Conservation (phyloP, 352 stramenopile species). For the Phytophthora sansomeana region DNA sequence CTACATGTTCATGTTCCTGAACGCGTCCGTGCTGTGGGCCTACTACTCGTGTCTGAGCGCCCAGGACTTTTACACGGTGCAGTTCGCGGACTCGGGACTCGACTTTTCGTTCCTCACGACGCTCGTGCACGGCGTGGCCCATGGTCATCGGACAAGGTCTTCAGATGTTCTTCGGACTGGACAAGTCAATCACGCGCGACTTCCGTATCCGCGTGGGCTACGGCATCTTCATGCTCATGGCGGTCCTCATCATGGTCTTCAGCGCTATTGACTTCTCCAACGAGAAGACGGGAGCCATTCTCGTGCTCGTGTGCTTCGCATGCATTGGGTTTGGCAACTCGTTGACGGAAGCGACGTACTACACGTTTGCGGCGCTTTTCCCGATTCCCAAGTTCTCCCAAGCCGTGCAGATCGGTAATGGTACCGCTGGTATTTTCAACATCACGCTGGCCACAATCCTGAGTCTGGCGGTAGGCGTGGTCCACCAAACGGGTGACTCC, state of each 20-base stretch:
- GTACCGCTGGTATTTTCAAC: slow-evolving; percentile 57
- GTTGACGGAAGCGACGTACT: slow-evolving; percentile 57
- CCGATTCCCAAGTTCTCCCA: slow-evolving; percentile 76
- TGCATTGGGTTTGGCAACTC: slow-evolving; percentile 55
- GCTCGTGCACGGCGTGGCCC: slow-evolving; percentile 52
- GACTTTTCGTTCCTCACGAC: slow-evolving; percentile 69
- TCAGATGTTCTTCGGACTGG: slow-evolving; percentile 54
- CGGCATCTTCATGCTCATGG: slow-evolving; percentile 50
- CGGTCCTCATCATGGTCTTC: slow-evolving; percentile 62
- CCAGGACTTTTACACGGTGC: slow-evolving; percentile 57
- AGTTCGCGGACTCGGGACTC: slow-evolving; percentile 51
- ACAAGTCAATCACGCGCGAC: slow-evolving; percentile 60
- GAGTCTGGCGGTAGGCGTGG: slow-evolving; percentile 56
- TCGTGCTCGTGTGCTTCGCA: slow-evolving; percentile 58
- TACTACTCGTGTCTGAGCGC: slow-evolving; percentile 74
- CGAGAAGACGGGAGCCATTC: slow-evolving; percentile 44
- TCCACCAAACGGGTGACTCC: slow-evolving; percentile 45
- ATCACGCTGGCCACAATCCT: slow-evolving; percentile 64
- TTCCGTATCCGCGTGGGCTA: slow-evolving; percentile 50
- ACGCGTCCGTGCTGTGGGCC: slow-evolving; percentile 65
- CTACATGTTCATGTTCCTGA: slow-evolving; percentile 68
- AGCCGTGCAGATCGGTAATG: slow-evolving; percentile 72
- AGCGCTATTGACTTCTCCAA: slow-evolving; percentile 46
- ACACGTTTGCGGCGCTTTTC: slow-evolving; percentile 64
- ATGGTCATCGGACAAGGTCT: slow-evolving; percentile 51